A percentile compares a stretch with the other conserved stretches of the same genome.
Evolutionary conservation across 2,329 filamentous ascomycete species (phyloP).

Genomic region (Cladophialophora yegresii): DNA sequence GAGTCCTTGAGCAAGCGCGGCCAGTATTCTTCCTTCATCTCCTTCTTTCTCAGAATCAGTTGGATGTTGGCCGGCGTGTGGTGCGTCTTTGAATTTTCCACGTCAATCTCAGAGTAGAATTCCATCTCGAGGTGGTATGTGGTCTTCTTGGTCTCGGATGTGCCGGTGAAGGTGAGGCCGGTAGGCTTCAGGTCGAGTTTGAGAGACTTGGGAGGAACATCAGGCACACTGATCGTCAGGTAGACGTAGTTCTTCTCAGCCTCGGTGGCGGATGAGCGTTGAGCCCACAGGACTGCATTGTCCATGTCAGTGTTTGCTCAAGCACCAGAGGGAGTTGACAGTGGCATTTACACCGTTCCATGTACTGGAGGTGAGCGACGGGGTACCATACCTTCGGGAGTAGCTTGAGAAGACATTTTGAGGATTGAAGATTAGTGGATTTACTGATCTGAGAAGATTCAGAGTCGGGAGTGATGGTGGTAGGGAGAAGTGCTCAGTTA

Average conservation of each 20-base stretch:
- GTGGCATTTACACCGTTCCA: neutral
- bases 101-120: slow-evolving; percentile 88
- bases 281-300: slow-evolving; percentile 87
- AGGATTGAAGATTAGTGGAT: slow-evolving; percentile 11
- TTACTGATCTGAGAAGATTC: slow-evolving; percentile 15
- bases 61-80: slow-evolving; percentile 87
- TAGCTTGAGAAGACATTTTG: slow-evolving; percentile 43
- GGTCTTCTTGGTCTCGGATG: slow-evolving; percentile 79
- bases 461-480: slow-evolving; percentile 12
- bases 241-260: slow-evolving; percentile 90
- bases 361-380: slow-evolving; percentile 34
- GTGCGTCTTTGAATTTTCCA: slow-evolving; percentile 77
- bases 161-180: slow-evolving; percentile 76
- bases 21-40: slow-evolving; percentile 92
- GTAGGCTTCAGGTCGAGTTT: slow-evolving; percentile 82
- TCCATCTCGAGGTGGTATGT: slow-evolving; percentile 84
- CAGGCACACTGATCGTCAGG: slow-evolving; percentile 84
- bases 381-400: slow-evolving; percentile 51
- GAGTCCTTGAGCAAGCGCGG: slow-evolving; percentile 86
- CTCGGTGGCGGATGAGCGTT: slow-evolving; percentile 82
- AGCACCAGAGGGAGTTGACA: neutral
- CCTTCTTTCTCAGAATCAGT: slow-evolving; percentile 95
- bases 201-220: slow-evolving; percentile 73
- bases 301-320: slow-evolving; percentile 6
- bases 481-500: neutral